Base-by-base conservation (phyloP, 805 yeast genomes). In the Lipomyces anomalus region DNA sequence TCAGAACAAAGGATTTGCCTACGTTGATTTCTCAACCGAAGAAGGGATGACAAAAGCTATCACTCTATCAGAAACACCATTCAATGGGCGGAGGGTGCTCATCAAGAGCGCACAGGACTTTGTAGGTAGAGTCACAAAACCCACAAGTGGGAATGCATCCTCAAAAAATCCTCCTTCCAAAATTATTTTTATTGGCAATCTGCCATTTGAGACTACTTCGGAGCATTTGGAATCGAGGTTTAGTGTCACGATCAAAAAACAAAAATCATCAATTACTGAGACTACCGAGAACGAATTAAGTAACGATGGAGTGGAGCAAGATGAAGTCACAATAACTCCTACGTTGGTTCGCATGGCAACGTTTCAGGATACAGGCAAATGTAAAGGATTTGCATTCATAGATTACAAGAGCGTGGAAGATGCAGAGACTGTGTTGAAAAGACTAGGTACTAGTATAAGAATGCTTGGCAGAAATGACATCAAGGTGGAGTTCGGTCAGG, bases 361-460 rank as follows among this genome's bases (percentile, higher is more conserved):
- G n/a, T 90, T 90, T 66, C 88, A 92, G 67, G 98, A 90, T 62
- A 35, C 84, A 41, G 97, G 97, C 1, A 90, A 89, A 62, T 90
- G 97, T 71, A 92, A 92, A 65, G 97, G 97, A 1, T 90, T 90
- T 69, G 88, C 95, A 1, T 90, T 92, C 60, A 69, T 90, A 29
- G 97, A 90, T 64, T 90, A 89, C 67, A 76, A 71, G 52, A 81
- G 80, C 53, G 85, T 82, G 52, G 79, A 76, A 32, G 89, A 92
- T 6, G 89, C 96, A 24, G 84, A 92, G 0, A 72, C 72, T 30
- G 97, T 97, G 1, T 69, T 92, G 51, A 78, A 75, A 90, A 86
- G 53, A 81, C 78, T 63, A 58, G 74, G 28, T 79, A 84, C 56
- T 75, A 76, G 58, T 76, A 71, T 52, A 68, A 87, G 48, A 76